These are phyloP conservation scores for Phytophthora vignae DNA, from an alignment of 352 stramenopile species.

Conservation along the genomic window DNA sequence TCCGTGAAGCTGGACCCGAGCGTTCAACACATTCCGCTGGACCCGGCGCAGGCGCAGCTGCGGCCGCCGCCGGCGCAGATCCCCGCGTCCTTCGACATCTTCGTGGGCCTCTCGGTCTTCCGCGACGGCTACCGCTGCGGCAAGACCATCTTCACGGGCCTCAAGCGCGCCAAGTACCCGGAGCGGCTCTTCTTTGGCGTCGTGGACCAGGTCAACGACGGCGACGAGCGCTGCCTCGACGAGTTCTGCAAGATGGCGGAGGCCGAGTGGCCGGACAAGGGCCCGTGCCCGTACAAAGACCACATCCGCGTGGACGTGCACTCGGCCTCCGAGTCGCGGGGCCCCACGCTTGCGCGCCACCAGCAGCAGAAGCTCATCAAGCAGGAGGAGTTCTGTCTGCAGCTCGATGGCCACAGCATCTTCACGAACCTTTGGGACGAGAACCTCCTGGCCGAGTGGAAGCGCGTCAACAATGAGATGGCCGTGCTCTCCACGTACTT, in stretches of 20 bases:
- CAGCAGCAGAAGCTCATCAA: conserved; percentile 83
- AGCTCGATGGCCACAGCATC: conserved; percentile 86
- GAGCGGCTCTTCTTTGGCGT: conserved; percentile 83
- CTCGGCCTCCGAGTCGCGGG: conserved; percentile 72
- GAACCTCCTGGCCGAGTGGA: conserved; percentile 79
- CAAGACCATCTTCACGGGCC: conserved; percentile 83
- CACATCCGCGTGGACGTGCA: conserved; percentile 81
- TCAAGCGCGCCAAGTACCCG: conserved; percentile 75
- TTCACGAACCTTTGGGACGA: conserved; percentile 89
- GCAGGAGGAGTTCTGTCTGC: conserved; percentile 86
- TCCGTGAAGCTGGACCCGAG: conserved; percentile 70
- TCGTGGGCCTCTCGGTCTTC: conserved; percentile 85
- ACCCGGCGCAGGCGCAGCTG: conserved; percentile 40
- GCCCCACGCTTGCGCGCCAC: conserved; percentile 80
- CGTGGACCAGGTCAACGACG: conserved; percentile 83
- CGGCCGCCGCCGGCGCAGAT: conserved; percentile 67
- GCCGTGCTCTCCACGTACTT: conserved; percentile 84
- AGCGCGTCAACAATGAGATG: conserved; percentile 83
- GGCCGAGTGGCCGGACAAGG: conserved; percentile 67
- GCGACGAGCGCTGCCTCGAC: conserved; percentile 74
- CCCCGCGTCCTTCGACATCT: conserved; percentile 63
- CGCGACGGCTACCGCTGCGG: conserved; percentile 82
- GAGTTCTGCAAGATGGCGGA: conserved; percentile 84
- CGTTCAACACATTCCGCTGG: conserved; percentile 78
- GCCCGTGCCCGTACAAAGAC: conserved; percentile 70